A percentile compares a stretch with the other conserved stretches of the same genome.
Evolutionary conservation across 2,329 filamentous ascomycete species (phyloP).

Genomic region (Nothopassalora personata): DNA sequence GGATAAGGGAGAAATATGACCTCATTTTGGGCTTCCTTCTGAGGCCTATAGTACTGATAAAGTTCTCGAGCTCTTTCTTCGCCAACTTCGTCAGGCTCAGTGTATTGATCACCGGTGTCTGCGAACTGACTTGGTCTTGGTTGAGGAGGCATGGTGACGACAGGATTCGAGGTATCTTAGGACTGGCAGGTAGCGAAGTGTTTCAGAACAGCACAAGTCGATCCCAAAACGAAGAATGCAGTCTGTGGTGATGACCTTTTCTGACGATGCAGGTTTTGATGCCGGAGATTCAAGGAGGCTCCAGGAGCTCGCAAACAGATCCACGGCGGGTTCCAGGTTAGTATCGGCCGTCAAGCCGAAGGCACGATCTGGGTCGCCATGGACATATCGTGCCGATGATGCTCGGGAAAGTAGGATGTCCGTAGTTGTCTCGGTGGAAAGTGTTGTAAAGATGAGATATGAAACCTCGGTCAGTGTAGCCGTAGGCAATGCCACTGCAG

Average conservation of each 20-base stretch:
- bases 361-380: neutral
- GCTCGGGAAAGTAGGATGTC: neutral
- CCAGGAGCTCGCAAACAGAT: neutral
- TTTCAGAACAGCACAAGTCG: neutral
- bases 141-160: neutral
- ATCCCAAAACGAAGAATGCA: neutral
- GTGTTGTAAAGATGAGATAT: neutral
- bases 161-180: neutral
- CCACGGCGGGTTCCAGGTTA: neutral
- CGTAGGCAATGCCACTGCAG: neutral
- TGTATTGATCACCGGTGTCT: slow-evolving; percentile 12
- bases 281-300: neutral
- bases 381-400: neutral
- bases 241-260: neutral
- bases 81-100: slow-evolving; percentile 19
- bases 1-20: slow-evolving; percentile 18
- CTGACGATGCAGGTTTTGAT: neutral
- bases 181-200: neutral
- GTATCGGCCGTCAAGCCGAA: neutral
- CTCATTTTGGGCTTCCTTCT: slow-evolving; percentile 13
- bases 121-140: slow-evolving; percentile 1
- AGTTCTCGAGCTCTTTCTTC: slow-evolving; percentile 25
- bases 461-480: neutral
- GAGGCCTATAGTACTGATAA: slow-evolving; percentile 24
- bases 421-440: neutral